Evolutionary conservation across 2,329 filamentous ascomycete genomes (phyloP).

Genomic region (Chalara sp.): DNA sequence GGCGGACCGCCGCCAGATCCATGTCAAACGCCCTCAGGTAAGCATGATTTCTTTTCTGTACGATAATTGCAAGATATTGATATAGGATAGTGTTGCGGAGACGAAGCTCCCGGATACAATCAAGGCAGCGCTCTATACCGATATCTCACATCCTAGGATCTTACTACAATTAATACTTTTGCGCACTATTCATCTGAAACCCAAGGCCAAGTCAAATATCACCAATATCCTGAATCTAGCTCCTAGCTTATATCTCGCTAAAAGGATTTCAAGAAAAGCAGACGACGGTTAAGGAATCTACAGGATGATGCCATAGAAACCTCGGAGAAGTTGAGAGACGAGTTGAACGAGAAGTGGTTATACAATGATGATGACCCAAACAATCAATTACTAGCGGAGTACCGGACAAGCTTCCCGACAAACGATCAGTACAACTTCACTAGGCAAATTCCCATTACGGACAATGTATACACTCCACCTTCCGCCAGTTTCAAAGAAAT

Average conservation of each 20-base stretch:
- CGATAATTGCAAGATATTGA: too few relatives aligned
- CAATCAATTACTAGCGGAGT: constrained; percentile 8
- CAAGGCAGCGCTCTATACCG: constrained; percentile 4
- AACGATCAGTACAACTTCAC: too few relatives aligned
- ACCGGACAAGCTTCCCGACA: constrained; percentile 4
- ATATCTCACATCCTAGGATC: constrained; percentile 5
- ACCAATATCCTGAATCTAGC: constrained; percentile 10
- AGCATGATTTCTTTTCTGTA: too few relatives aligned
- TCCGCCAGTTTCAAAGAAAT: too few relatives aligned
- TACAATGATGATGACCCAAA: constrained; percentile 10
- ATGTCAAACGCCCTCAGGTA: too few relatives aligned
- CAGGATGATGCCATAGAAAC: constrained; percentile 12
- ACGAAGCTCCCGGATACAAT: constrained; percentile 12
- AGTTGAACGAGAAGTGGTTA: constrained; percentile 10
- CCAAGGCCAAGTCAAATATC: constrained; percentile 11
- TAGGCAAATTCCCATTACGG: too few relatives aligned
- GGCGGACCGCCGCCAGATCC: too few relatives aligned
- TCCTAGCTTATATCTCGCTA: constrained; percentile 8
- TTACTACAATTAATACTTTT: constrained; percentile 10
- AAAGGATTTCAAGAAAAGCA: constrained; percentile 12
- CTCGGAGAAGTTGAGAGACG: constrained; percentile 10
- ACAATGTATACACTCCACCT: too few relatives aligned
- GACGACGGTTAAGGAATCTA: constrained; percentile 12
- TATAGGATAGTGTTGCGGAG: constrained; percentile 8
- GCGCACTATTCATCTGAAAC: constrained; percentile 11